phyloP scores from a whole-genome alignment of 1,284 basidiomycete species.

The Phylloporus sp. region DNA sequence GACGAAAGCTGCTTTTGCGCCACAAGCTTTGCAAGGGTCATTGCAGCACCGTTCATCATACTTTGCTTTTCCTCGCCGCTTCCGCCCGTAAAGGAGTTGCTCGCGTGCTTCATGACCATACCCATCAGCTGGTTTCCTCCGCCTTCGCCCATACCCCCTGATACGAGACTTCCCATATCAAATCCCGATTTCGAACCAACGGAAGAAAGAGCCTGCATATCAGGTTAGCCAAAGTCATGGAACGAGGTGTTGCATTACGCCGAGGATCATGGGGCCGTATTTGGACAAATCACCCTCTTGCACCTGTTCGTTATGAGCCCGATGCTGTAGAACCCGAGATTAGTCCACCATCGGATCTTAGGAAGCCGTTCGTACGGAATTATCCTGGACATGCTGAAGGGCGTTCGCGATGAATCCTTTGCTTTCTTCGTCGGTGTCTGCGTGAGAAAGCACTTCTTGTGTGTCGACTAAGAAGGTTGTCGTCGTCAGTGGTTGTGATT shows the following conservation, averaged over 20 bases:
- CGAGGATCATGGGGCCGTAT: slow-evolving; percentile 29
- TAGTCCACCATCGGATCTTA: background rate
- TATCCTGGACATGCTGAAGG: slow-evolving; percentile 29
- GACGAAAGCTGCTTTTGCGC: slow-evolving; percentile 67
- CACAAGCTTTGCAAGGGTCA: slow-evolving; percentile 83
- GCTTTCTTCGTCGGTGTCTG: slow-evolving; percentile 12
- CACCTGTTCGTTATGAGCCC: slow-evolving; percentile 23
- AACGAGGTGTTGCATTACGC: slow-evolving; percentile 13
- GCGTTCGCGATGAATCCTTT: slow-evolving; percentile 23
- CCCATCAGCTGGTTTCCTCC: slow-evolving; percentile 68
- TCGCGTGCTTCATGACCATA: slow-evolving; percentile 82
- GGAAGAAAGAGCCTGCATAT: slow-evolving; percentile 27
- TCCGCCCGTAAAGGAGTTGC: slow-evolving; percentile 72
- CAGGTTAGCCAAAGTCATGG: slow-evolving; percentile 12
- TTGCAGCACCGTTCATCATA: slow-evolving; percentile 79
- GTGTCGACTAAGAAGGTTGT: slow-evolving; percentile 58
- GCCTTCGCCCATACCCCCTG: slow-evolving; percentile 47
- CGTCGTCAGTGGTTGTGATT: slow-evolving; percentile 1
- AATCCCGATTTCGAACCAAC: slow-evolving; percentile 22
- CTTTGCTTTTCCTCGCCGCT: slow-evolving; percentile 78
- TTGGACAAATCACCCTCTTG: slow-evolving; percentile 15
- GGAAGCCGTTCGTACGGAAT: slow-evolving; percentile 16
- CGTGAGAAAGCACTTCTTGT: slow-evolving; percentile 57
- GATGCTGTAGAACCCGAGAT: slow-evolving; percentile 21
- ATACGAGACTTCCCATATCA: slow-evolving; percentile 21